Evolutionary conservation across 441 rosid genomes (phyloP).

Genomic region (Populus hybrid): DNA sequence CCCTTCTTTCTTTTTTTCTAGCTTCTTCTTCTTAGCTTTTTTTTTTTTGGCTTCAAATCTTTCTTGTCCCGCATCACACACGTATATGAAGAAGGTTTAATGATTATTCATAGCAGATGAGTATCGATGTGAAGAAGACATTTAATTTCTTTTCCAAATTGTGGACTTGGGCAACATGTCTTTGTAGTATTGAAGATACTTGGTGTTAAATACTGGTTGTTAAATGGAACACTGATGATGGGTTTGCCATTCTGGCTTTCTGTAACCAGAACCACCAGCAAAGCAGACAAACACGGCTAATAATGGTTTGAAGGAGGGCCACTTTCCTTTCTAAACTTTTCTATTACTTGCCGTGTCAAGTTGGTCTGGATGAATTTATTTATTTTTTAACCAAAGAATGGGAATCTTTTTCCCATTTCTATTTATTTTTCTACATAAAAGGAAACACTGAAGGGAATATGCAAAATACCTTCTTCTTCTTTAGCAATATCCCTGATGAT

Average conservation of each 20-base stretch:
- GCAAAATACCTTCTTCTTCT: not conserved
- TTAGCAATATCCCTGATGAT: not conserved
- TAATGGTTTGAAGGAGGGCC: not conserved
- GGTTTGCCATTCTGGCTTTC: not conserved
- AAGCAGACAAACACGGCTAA: not conserved
- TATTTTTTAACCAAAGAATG: too few species aligned
- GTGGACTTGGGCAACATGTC: not conserved
- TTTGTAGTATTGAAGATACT: not conserved
- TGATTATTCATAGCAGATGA: not conserved
- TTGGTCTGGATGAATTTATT: not conserved
- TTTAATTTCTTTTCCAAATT: not conserved
- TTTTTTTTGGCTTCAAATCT: too few species aligned
- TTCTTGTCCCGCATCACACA: too few species aligned
- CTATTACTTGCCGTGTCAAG: not conserved
- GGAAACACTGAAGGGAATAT: not conserved
- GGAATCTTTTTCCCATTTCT: too few species aligned
- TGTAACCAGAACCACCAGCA: not conserved
- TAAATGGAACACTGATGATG: not conserved
- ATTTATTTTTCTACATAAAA: not conserved
- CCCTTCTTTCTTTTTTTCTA: too few species aligned
- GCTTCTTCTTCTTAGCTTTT: too few species aligned
- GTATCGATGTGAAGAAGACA: not conserved
- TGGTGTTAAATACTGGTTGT: not conserved
- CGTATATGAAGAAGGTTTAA: not conserved
- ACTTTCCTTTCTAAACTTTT: not conserved